Evolutionary conservation across 2,329 filamentous ascomycete species (phyloP), one percentile per base, ranked within the genome.

Genomic region (Cryphonectria parasitica): DNA sequence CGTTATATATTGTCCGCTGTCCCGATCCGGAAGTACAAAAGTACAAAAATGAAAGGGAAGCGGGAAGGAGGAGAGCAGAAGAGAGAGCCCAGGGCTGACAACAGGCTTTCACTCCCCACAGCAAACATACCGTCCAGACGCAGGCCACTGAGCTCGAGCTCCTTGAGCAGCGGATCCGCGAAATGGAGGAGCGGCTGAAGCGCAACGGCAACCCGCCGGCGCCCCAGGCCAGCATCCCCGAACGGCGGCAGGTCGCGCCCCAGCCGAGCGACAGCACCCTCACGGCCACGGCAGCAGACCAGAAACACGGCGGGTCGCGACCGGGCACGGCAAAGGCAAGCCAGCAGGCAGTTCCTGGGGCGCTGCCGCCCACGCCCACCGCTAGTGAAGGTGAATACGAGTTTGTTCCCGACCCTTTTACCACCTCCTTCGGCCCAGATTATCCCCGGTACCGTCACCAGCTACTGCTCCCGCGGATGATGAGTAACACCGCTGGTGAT

Each of bases 141-240:
- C 92, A 93, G 79, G 89, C 88, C 69, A 88, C 90, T 73, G 93
- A 98, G 81, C 91, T 98, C 75, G 91, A 97, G 81, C 90, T 91
- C 69, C 90, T 98, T 77, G 94, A 98, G 82, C 90, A 90, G 67
- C 91, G 90, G 75, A 89, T 98, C 76, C 91, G 90, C 76, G 94
- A 94, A 77, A 94, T 96, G 82, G 95, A 98, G 82, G 87, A 92
- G 75, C 91, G 91, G 61, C 87, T 98, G 67, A 88, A 84, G 83
- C 63, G 67, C 67, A 70, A 36, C 71, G 71, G 62, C 69, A 69
- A 64, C 41, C 52, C 52, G 68, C 72, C 61, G 62, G 71, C 70
- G 72, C 76, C 54, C 76, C 75, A 67, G 70, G 75, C 72, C 77
- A 78, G 74, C 75, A 77, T 74, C 75, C 76, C 72, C 74, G 78